These are phyloP conservation scores for Thymus mandschuricus DNA, from an alignment of 257 asterid species.

Conservation along the genomic window DNA sequence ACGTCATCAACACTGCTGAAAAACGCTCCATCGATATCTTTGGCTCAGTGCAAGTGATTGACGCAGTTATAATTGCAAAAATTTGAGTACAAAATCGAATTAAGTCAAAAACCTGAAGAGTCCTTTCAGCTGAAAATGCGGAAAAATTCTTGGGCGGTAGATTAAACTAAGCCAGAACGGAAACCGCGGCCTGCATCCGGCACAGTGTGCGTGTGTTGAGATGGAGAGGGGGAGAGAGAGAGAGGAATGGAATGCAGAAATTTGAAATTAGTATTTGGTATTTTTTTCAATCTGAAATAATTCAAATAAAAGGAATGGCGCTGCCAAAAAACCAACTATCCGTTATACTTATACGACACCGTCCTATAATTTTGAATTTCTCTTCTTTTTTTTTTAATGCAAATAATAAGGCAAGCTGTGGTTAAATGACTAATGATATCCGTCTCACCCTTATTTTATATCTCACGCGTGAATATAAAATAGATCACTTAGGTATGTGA, in stretches of 20 bases:
- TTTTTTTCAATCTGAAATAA: slow-evolving; percentile 29
- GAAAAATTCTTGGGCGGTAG: not conserved
- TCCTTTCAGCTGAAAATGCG: slow-evolving; percentile 10
- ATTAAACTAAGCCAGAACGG: slow-evolving; percentile 14
- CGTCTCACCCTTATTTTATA: too few species aligned
- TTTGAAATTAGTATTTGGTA: slow-evolving; percentile 20
- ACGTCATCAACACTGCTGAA: slow-evolving; percentile 7
- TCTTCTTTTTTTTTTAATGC: too few species aligned
- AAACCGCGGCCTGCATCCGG: slow-evolving; percentile 4
- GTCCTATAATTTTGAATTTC: not conserved
- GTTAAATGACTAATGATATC: too few species aligned
- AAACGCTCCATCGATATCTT: slow-evolving; percentile 11
- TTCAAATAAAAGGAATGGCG: slow-evolving; percentile 33
- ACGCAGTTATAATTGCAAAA: not conserved
- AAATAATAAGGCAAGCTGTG: too few species aligned
- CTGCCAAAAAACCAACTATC: slow-evolving; percentile 15
- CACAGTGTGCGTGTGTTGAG: not conserved
- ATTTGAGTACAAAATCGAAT: not conserved
- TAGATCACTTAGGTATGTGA: too few species aligned
- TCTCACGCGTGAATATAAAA: too few species aligned
- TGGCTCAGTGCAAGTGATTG: slow-evolving; percentile 2
- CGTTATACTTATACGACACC: slow-evolving; percentile 13
- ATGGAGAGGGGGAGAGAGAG: slow-evolving; percentile 12
- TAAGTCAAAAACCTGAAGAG: not conserved
- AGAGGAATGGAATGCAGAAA: slow-evolving; percentile 2